These are phyloP conservation scores for Rhododendron williamsianum DNA, from an alignment of 148 eudicot species.

Conservation along the genomic window DNA sequence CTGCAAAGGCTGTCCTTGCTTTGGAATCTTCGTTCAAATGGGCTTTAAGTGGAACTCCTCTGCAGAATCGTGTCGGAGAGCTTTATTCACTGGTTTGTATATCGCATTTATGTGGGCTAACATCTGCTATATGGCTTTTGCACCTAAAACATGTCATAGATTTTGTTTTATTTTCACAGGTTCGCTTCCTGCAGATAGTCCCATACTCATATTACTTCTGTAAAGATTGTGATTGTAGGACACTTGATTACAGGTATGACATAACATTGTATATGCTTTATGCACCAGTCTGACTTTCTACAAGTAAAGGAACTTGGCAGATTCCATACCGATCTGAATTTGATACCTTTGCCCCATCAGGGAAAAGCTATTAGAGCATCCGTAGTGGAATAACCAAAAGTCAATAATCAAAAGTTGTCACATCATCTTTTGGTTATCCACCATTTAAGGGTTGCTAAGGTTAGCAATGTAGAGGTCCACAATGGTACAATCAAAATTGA, in stretches of 20 bases:
- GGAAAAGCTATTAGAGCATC: not conserved
- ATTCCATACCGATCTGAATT: not conserved
- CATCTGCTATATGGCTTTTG: not conserved
- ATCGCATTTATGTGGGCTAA: not conserved
- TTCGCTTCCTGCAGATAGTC: conserved; percentile 73
- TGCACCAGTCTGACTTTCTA: not conserved
- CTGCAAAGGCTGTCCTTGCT: conserved; percentile 83
- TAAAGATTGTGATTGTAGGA: conserved; percentile 92
- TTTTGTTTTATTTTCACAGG: conserved; percentile 34
- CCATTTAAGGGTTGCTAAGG: no score
- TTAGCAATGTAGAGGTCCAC: no score
- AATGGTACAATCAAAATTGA: no score
- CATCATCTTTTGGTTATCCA: no score
- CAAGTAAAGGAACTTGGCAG: not conserved
- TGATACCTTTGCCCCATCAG: not conserved
- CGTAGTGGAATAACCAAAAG: no score
- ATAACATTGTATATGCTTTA: not conserved
- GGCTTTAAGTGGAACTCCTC: conserved; percentile 99
- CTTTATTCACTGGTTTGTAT: conserved; percentile 81
- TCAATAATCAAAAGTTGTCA: no score
- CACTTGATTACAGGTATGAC: conserved; percentile 70
- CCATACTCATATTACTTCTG: conserved; percentile 88
- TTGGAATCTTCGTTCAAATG: conserved; percentile 81
- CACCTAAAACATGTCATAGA: not conserved
- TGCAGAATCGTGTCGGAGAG: conserved; percentile 97